A percentile compares a stretch with the other conserved stretches of the same genome.
Conservation (phyloP, 352 stramenopile species). For the Globisporangium cederbergense region DNA sequence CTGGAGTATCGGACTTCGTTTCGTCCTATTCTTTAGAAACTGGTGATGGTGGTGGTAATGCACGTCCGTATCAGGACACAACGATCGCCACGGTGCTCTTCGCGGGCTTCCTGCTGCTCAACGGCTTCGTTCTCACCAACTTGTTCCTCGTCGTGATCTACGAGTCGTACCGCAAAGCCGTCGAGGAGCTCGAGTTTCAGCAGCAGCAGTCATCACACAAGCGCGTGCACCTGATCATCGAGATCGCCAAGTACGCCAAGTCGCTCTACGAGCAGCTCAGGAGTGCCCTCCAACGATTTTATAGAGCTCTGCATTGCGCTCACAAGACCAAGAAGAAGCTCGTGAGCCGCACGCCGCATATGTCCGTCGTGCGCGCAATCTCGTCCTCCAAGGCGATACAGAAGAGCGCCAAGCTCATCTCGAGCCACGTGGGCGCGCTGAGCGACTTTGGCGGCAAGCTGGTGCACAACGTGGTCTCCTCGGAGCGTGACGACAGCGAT, state of each 20-base stretch:
- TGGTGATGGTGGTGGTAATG: neutral
- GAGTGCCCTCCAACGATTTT: neutral
- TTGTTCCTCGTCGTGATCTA: conserved; percentile 46
- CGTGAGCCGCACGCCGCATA: conserved; percentile 6
- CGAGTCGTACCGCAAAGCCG: conserved; percentile 31
- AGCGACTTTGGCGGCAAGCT: conserved; percentile 22
- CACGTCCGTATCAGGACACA: conserved; percentile 13
- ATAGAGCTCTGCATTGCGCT: neutral
- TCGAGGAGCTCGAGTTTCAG: conserved; percentile 25
- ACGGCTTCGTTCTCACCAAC: conserved; percentile 42
- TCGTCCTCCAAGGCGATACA: conserved; percentile 14
- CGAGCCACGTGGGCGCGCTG: conserved; percentile 20
- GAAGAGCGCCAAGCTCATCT: conserved; percentile 21
- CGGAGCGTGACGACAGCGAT: conserved; percentile 3
- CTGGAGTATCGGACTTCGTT: conserved; percentile 1
- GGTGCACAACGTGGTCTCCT: conserved; percentile 19
- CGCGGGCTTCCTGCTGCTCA: conserved; percentile 38
- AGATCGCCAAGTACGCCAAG: conserved; percentile 21
- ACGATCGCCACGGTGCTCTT: conserved; percentile 33
- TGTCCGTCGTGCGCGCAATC: conserved; percentile 25
- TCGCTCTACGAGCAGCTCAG: conserved; percentile 6
- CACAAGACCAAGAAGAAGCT: conserved; percentile 2
- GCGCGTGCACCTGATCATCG: conserved; percentile 25
- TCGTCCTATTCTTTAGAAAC: conserved; percentile 1
- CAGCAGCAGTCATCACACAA: conserved; percentile 17